Evolutionary conservation across 805 yeast species (phyloP).

Genomic region (Metschnikowia rubicola): DNA sequence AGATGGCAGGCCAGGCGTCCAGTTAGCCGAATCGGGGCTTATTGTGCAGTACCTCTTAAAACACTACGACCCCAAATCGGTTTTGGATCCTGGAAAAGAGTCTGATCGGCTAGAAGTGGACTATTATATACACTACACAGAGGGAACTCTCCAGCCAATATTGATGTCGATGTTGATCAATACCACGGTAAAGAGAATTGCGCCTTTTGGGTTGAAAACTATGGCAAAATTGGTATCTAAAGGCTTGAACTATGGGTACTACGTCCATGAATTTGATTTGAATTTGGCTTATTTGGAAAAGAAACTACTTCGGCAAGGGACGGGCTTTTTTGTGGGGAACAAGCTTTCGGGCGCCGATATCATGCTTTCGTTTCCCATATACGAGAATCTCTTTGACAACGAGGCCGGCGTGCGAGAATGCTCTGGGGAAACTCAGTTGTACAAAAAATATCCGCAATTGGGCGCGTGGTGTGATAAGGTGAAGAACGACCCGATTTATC

Average conservation of each 20-base stretch:
- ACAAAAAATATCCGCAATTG: constrained; percentile 32
- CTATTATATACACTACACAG: constrained; percentile 56
- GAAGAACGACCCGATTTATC: constrained; percentile 31
- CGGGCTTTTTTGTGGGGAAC: constrained; percentile 46
- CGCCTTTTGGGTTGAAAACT: constrained; percentile 48
- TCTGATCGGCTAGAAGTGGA: constrained; percentile 44
- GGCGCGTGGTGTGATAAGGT: constrained; percentile 38
- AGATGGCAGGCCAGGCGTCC: constrained; percentile 32
- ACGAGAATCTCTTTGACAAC: constrained; percentile 26
- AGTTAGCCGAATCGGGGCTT: constrained; percentile 58
- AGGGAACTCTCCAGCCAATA: constrained; percentile 57
- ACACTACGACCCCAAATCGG: constrained; percentile 44
- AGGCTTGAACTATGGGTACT: constrained; percentile 47
- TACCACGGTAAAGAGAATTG: constrained; percentile 37
- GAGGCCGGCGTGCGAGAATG: constrained; percentile 32
- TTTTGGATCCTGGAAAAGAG: constrained; percentile 35
- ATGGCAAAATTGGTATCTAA: constrained; percentile 42
- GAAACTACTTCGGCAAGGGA: constrained; percentile 27
- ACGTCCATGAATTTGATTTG: constrained; percentile 42
- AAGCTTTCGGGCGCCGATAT: constrained; percentile 57
- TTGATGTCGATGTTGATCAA: constrained; percentile 37
- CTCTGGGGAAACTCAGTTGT: constrained; percentile 33
- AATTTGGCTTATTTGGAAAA: constrained; percentile 42
- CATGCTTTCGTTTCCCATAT: constrained; percentile 46
- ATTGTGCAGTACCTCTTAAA: constrained; percentile 51